Percentiles rank a stretch among this genome's conserved stretches.
phyloP scores from a whole-genome alignment of 1,139 yeast genomes.

The Saccharomycopsis crataegensis region DNA sequence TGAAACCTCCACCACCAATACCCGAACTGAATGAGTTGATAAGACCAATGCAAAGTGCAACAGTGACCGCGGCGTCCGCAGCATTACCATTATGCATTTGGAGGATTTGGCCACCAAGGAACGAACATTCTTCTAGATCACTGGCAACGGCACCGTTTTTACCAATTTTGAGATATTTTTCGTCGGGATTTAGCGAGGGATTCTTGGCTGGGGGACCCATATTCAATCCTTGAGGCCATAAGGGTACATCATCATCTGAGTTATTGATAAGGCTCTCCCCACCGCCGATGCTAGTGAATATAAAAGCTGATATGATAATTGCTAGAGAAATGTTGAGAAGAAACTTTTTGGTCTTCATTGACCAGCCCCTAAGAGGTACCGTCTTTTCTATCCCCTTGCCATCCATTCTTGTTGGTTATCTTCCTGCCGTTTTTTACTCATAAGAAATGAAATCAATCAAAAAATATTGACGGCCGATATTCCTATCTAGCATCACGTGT shows the following conservation, averaged over 20 bases:
- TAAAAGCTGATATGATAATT: too few relatives aligned
- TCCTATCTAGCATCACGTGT: too few relatives aligned
- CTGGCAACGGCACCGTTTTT: constrained; percentile 63
- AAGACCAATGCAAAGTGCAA: constrained; percentile 82
- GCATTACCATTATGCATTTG: constrained; percentile 57
- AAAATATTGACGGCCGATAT: too few relatives aligned
- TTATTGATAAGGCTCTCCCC: too few relatives aligned
- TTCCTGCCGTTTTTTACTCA: too few relatives aligned
- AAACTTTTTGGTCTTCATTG: too few relatives aligned
- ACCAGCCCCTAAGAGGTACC: too few relatives aligned
- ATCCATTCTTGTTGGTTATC: too few relatives aligned
- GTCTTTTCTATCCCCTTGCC: too few relatives aligned
- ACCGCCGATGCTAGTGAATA: too few relatives aligned
- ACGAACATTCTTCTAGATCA: constrained; percentile 67
- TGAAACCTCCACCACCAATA: constrained; percentile 87
- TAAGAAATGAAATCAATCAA: too few relatives aligned
- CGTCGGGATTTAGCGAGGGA: constrained; percentile 34
- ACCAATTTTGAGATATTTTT: constrained; percentile 32
- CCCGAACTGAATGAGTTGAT: constrained; percentile 82
- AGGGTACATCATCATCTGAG: neutral
- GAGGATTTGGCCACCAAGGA: constrained; percentile 57
- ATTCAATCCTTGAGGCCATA: constrained; percentile 7
- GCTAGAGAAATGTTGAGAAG: too few relatives aligned
- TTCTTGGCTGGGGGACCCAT: constrained; percentile 20
- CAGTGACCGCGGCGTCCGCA: constrained; percentile 89